A percentile compares a stretch with the other conserved stretches of the same genome.
Evolutionary conservation across 2,329 filamentous ascomycete genomes (phyloP).

Genomic region (Cladosporium phlei): DNA sequence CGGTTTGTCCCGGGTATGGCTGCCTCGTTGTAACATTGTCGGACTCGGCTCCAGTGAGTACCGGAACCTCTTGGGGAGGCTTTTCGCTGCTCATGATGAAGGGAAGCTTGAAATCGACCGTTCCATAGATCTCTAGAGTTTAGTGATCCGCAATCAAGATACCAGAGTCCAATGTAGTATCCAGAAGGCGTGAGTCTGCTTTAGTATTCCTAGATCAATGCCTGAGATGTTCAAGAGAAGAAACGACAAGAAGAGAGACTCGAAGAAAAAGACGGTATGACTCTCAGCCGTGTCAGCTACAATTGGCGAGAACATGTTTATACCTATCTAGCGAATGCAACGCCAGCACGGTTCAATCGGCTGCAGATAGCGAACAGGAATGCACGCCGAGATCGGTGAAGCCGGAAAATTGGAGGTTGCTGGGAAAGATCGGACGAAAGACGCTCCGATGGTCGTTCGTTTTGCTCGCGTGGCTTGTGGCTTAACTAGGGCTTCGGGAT

Average conservation of each 20-base stretch:
- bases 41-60: conserved; percentile 10
- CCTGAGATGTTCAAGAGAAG: too few species aligned
- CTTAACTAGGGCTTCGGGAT: too few species aligned
- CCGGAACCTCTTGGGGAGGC: conserved; percentile 7
- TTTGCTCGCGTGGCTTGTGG: not conserved
- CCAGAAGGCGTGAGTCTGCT: too few species aligned
- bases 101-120: too few species aligned
- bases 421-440: not conserved
- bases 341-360: conserved; percentile 1
- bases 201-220: too few species aligned
- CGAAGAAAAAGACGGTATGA: conserved; percentile 3
- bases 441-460: not conserved
- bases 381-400: conserved; percentile 11
- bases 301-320: not conserved
- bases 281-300: conserved; percentile 4
- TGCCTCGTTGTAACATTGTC: conserved; percentile 7
- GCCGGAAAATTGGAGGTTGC: conserved; percentile 2
- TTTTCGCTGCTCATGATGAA: conserved; percentile 11
- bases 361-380: conserved; percentile 11
- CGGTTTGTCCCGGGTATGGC: conserved; percentile 1
- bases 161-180: too few species aligned
- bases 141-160: too few species aligned
- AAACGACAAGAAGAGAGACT: not conserved
- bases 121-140: too few species aligned
- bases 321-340: conserved; percentile 5